Conservation (phyloP, 108 stramenopile species). For the Nitzschia putrida region DNA sequence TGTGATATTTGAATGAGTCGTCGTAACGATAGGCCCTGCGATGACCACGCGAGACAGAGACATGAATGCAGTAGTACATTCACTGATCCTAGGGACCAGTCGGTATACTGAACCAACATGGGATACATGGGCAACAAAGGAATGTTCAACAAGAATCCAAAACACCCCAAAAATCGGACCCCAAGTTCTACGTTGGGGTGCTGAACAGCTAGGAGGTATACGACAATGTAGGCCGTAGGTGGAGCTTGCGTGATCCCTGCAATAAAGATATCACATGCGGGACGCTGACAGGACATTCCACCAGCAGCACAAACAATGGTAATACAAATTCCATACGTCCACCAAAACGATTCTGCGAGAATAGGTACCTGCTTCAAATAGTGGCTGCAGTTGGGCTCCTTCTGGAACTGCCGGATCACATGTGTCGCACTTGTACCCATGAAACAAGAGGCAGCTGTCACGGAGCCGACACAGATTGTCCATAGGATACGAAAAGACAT, state of each 20-base stretch:
- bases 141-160: conserved; percentile 79
- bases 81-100: conserved; percentile 55
- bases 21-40: conserved; percentile 69
- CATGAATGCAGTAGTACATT: conserved; percentile 82
- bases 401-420: conserved; percentile 42
- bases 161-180: conserved; percentile 39
- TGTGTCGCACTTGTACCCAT: conserved; percentile 77
- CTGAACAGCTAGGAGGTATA: conserved; percentile 19
- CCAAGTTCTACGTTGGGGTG: conserved; percentile 11
- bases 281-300: conserved; percentile 74
- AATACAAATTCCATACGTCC: conserved; percentile 51
- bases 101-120: conserved; percentile 67
- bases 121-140: conserved; percentile 83
- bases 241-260: conserved; percentile 79
- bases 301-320: conserved; percentile 54
- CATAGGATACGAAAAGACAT: conserved; percentile 66
- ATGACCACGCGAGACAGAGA: conserved; percentile 74
- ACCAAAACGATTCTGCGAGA: conserved; percentile 65
- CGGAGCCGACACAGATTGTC: conserved; percentile 84
- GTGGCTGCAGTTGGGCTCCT: conserved; percentile 14
- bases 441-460: conserved; percentile 60
- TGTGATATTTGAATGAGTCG: conserved; percentile 32
- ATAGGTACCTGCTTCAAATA: conserved; percentile 18
- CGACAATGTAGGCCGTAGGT: conserved; percentile 66
- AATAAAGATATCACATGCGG: conserved; percentile 91